Evolutionary conservation across 2,329 filamentous ascomycete genomes (phyloP).

Genomic region (Ambrosiella beaveri): DNA sequence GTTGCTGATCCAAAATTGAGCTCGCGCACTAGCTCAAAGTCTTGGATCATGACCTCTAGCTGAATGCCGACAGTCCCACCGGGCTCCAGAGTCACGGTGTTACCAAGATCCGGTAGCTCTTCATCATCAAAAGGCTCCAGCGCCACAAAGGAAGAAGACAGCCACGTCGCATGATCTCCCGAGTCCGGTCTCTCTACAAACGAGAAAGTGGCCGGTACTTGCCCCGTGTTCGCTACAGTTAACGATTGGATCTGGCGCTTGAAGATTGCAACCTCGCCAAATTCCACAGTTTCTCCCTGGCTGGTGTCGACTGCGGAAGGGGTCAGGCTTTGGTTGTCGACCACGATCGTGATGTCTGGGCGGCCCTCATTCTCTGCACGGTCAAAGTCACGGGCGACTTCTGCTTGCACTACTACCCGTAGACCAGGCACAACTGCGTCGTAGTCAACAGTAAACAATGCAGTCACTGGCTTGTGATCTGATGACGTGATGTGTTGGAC

Average conservation of each 20-base stretch:
- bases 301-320: conserved; percentile 17
- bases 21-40: conserved; percentile 43
- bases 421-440: conserved; percentile 73
- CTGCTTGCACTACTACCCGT: conserved; percentile 67
- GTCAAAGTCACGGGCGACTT: conserved; percentile 77
- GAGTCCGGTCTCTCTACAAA: conserved; percentile 56
- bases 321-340: conserved; percentile 39
- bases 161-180: conserved; percentile 41
- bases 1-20: conserved; percentile 51
- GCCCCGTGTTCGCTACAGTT: conserved; percentile 83
- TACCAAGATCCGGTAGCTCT: conserved; percentile 21
- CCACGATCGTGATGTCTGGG: conserved; percentile 64
- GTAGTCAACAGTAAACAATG: conserved; percentile 69
- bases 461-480: conserved; percentile 83
- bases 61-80: conserved; percentile 64
- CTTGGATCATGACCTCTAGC: conserved; percentile 49
- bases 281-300: conserved; percentile 47
- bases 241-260: conserved; percentile 47
- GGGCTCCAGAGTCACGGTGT: conserved; percentile 54
- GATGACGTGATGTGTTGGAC: conserved; percentile 83
- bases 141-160: conserved; percentile 47
- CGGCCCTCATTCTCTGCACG: conserved; percentile 80
- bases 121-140: conserved; percentile 22
- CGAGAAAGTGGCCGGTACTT: conserved; percentile 59
- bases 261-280: conserved; percentile 57